phyloP scores from a whole-genome alignment of 1,284 basidiomycete species.

The Ustilago vetiveriae region DNA sequence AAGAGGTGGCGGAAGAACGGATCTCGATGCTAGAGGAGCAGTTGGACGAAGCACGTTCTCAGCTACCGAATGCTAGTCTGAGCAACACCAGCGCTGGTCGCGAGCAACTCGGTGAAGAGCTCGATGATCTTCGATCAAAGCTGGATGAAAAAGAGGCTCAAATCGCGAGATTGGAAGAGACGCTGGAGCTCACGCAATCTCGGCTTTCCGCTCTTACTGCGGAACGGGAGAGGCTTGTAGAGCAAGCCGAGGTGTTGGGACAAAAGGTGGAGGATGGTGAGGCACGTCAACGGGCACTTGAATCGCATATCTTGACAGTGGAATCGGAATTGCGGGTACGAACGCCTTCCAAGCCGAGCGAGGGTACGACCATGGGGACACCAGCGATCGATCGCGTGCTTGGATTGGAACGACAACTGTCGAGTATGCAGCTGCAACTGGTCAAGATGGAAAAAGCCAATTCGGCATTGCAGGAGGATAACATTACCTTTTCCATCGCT shows the following conservation, averaged over 20 bases:
- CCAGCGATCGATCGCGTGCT: not conserved
- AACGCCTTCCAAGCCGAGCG: too few relatives aligned
- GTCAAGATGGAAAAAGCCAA: constrained; percentile 52
- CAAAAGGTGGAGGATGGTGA: not conserved
- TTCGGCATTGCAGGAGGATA: constrained; percentile 51
- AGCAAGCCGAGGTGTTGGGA: not conserved
- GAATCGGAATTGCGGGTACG: constrained; percentile 11
- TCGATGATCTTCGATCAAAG: not conserved
- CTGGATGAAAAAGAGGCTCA: constrained; percentile 12
- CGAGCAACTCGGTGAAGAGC: constrained; percentile 6
- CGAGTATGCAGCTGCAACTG: constrained; percentile 26
- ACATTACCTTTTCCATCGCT: constrained; percentile 49
- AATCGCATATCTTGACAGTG: constrained; percentile 12
- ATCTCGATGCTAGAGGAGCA: constrained; percentile 10
- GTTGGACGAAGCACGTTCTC: constrained; percentile 2
- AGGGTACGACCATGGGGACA: not conserved
- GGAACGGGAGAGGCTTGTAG: constrained; percentile 2
- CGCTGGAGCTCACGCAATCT: constrained; percentile 13
- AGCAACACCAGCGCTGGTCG: not conserved
- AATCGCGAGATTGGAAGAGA: constrained; percentile 20
- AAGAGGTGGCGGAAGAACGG: constrained; percentile 1
- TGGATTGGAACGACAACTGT: constrained; percentile 7
- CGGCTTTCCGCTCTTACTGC: constrained; percentile 3
- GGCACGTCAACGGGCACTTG: not conserved
- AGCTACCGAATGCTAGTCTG: not conserved